Percentiles rank a stretch among this genome's conserved stretches.
phyloP scores from a whole-genome alignment of 2,329 filamentous ascomycete genomes.

The Chalaropsis thielavioides region DNA sequence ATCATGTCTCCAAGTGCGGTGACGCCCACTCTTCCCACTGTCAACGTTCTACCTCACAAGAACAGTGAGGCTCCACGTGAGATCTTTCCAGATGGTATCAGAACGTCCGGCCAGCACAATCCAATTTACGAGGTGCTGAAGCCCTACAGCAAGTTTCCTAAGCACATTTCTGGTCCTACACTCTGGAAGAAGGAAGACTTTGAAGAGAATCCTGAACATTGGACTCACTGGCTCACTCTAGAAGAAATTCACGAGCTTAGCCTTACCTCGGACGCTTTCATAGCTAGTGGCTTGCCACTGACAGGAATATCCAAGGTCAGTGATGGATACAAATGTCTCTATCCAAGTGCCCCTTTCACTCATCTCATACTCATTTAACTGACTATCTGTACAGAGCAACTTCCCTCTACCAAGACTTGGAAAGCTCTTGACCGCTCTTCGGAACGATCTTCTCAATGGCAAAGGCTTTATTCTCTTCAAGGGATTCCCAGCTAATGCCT shows the following conservation, averaged over 20 bases:
- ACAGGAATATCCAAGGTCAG: constrained; percentile 45
- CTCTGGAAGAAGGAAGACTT: constrained; percentile 59
- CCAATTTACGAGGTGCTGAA: constrained; percentile 51
- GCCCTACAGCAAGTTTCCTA: constrained; percentile 56
- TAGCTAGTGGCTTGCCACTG: constrained; percentile 48
- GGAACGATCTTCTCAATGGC: constrained; percentile 47
- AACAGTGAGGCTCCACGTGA: constrained; percentile 25
- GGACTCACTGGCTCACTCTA: constrained; percentile 55
- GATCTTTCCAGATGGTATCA: constrained; percentile 35
- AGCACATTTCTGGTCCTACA: constrained; percentile 54
- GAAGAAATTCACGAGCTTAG: constrained; percentile 55
- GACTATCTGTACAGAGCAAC: constrained; percentile 24
- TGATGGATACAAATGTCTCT: neutral
- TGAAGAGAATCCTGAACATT: constrained; percentile 46
- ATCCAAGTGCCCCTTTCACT: too few relatives aligned
- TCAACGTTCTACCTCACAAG: constrained; percentile 18
- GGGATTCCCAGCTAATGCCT: constrained; percentile 59
- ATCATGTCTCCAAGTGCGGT: constrained; percentile 12
- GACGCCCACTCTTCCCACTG: neutral
- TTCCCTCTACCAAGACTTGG: constrained; percentile 32
- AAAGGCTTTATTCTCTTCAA: constrained; percentile 89
- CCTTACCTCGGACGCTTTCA: constrained; percentile 52
- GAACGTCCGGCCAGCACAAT: constrained; percentile 53
- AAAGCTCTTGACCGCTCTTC: constrained; percentile 25
- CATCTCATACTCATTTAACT: neutral